Conservation (phyloP, 1,284 basidiomycete species). For the Cystobasidium pallidum region DNA sequence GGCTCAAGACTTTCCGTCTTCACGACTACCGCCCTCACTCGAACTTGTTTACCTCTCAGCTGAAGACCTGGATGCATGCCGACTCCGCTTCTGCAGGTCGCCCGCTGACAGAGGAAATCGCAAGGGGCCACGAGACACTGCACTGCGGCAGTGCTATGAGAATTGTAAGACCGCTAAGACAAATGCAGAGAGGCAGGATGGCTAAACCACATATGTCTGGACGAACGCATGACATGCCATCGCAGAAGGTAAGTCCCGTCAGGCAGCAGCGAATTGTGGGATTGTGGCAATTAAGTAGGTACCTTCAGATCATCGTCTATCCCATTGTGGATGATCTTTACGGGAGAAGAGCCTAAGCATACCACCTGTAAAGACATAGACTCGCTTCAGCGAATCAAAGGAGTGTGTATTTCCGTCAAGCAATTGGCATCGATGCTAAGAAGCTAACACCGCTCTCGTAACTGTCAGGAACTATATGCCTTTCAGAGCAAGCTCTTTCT, state of each 20-base stretch:
- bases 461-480: constrained; percentile 30
- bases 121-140: constrained; percentile 36
- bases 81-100: constrained; percentile 25
- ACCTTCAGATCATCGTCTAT: constrained; percentile 66
- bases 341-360: constrained; percentile 63
- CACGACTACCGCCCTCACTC: too few species aligned
- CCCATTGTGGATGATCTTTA: constrained; percentile 68
- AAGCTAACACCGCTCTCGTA: too few species aligned
- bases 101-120: constrained; percentile 36
- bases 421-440: too few species aligned
- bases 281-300: neutral
- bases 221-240: constrained; percentile 35
- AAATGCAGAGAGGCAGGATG: constrained; percentile 28
- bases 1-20: too few species aligned
- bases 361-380: constrained; percentile 65
- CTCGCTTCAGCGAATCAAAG: constrained; percentile 61
- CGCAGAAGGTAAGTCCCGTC: constrained; percentile 16
- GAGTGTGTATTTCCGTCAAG: constrained; percentile 1
- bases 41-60: neutral
- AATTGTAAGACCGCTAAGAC: constrained; percentile 31
- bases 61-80: constrained; percentile 34
- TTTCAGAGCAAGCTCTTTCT: constrained; percentile 26
- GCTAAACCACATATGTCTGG: constrained; percentile 36
- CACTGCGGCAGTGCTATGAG: constrained; percentile 36
- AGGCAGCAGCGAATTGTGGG: too few species aligned